Evolutionary conservation across 352 stramenopile genomes (phyloP), one percentile per base, ranked within the genome.

Genomic region (Globisporangium uncinulatum): DNA sequence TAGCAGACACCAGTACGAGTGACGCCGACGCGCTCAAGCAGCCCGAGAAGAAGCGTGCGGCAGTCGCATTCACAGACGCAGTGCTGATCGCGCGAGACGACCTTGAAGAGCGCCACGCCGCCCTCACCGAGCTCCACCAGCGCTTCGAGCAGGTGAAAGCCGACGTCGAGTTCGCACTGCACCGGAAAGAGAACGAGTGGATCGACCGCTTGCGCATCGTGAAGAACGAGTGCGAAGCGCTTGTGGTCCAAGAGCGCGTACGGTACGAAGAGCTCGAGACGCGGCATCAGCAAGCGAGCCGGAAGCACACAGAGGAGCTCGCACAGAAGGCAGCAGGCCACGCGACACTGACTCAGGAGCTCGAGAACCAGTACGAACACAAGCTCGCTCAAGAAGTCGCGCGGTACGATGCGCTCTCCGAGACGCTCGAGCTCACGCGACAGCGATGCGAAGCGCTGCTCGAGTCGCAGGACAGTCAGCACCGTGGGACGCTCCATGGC

Each of bases 351-450:
- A 87, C 76, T 0, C 78, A 95, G 60, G 89, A 97, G 47, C 73
- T 97, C 4, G 89, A 97, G 60, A 98, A 97, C 52, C 82, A 96
- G 59, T 98, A 97, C 62, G 90, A 98, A 56, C 80, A 89, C 20
- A 94, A 95, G 43, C 63, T 98, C 0, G 89, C 91, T 8, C 73
- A 96, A 45, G 90, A 97, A 57, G 73, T 97, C 20, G 65, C 81
- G 50, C 68, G 90, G 17, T 97, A 95, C 54, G 90, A 97, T 44
- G 71, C 79, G 6, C 63, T 97, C 0, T 92, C 84, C 0, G 90
- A 97, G 67, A 89, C 76, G 6, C 74, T 97, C 39, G 87, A 97
- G 65, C 72, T 90, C 41, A 91, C 93, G 1, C 79, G 93, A 3
- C 90, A 97, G 61, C 79, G 83, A 10, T 97, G 88, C 50, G 90